Evolutionary conservation across 1,284 basidiomycete genomes (phyloP).

Genomic region (Fomitopsis palustris): DNA sequence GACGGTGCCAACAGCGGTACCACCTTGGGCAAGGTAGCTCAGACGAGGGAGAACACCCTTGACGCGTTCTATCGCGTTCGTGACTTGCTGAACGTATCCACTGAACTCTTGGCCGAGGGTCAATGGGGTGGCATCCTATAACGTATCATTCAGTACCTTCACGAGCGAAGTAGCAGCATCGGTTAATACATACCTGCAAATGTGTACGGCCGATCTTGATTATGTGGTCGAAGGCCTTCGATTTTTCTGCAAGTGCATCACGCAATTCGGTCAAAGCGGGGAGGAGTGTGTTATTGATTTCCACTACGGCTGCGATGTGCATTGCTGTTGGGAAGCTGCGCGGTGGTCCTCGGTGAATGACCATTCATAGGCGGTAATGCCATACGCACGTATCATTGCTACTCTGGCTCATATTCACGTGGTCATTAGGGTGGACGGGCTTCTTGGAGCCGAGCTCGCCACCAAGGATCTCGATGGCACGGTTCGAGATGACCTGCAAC

Average conservation of each 20-base stretch:
- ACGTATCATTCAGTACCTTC: not conserved
- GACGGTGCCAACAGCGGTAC: conserved; percentile 97
- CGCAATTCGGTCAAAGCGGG: conserved; percentile 86
- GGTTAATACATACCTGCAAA: conserved; percentile 57
- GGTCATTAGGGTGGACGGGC: conserved; percentile 99
- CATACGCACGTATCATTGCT: conserved; percentile 94
- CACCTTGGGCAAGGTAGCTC: conserved; percentile 93
- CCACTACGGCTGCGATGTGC: conserved; percentile 95
- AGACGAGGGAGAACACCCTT: conserved; percentile 84
- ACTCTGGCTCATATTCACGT: conserved; percentile 99
- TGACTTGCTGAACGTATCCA: conserved; percentile 95
- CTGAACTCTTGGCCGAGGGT: conserved; percentile 99
- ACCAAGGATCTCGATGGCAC: conserved; percentile 96
- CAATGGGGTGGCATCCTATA: conserved; percentile 92
- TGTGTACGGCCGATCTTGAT: conserved; percentile 99
- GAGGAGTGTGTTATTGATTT: conserved; percentile 79
- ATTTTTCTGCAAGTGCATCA: conserved; percentile 82
- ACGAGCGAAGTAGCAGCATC: not conserved
- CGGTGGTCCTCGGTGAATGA: not conserved
- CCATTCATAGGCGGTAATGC: not conserved
- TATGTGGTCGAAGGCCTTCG: conserved; percentile 81
- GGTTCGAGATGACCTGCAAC: conserved; percentile 90
- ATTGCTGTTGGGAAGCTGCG: conserved; percentile 96
- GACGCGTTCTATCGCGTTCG: conserved; percentile 88
- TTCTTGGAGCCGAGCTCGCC: conserved; percentile 95